These are phyloP conservation scores for Porphyrellus cyaneotinctus DNA, from an alignment of 768 basidiomycete genomes.

Conservation along the genomic window DNA sequence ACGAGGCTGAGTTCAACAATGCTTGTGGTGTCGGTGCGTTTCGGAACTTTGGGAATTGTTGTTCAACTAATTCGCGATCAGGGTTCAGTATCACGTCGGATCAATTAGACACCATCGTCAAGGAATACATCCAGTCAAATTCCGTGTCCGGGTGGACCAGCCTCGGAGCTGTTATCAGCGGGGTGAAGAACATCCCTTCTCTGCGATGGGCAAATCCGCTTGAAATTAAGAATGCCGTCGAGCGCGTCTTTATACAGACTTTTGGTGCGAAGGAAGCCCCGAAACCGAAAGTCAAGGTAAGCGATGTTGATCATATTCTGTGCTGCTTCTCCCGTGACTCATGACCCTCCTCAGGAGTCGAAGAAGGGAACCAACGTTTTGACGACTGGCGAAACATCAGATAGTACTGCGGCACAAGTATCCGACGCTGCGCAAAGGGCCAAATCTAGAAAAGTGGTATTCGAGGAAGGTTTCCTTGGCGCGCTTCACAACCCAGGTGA, in stretches of 20 bases:
- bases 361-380: conserved; percentile 41
- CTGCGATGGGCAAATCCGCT: conserved; percentile 82
- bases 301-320: conserved; percentile 1
- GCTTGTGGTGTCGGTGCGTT: conserved; percentile 84
- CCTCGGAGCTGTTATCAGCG: conserved; percentile 63
- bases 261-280: conserved; percentile 72
- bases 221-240: conserved; percentile 79
- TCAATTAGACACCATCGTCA: conserved; percentile 55
- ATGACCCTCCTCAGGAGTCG: conserved; percentile 36
- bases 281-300: conserved; percentile 65
- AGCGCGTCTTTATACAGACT: conserved; percentile 57
- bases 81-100: conserved; percentile 74
- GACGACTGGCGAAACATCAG: not conserved
- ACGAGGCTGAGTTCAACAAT: conserved; percentile 68
- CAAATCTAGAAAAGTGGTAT: conserved; percentile 58
- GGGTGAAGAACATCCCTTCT: conserved; percentile 54
- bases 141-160: conserved; percentile 67
- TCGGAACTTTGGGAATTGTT: not conserved
- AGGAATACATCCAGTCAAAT: conserved; percentile 53
- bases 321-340: not conserved
- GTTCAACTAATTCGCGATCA: conserved; percentile 30
- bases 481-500: conserved; percentile 89
- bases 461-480: conserved; percentile 93
- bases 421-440: conserved; percentile 36
- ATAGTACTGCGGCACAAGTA: conserved; percentile 27